Conservation (phyloP, 2,329 filamentous ascomycete genomes). For the Pestalotiopsis sp. region DNA sequence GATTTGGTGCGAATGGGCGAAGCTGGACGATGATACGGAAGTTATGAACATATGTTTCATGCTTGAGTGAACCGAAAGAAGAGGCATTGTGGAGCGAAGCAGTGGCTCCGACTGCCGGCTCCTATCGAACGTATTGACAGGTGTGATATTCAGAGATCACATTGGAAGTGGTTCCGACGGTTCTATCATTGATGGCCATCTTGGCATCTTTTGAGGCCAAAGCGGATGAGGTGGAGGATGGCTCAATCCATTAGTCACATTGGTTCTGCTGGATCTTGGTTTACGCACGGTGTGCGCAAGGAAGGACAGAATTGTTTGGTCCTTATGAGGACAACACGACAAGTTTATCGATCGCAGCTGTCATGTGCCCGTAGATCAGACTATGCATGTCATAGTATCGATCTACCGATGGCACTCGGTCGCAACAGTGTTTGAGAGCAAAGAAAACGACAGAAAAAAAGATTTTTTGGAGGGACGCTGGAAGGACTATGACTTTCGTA, state of each 20-base stretch:
- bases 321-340: background rate
- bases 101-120: background rate
- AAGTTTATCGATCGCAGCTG: background rate
- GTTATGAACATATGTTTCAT: conserved; percentile 1
- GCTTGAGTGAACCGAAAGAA: background rate
- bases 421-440: conserved; percentile 23
- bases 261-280: background rate
- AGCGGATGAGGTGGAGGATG: background rate
- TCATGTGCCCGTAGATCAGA: background rate
- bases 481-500: conserved; percentile 25
- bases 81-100: background rate
- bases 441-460: conserved; percentile 20
- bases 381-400: too few relatives aligned
- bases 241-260: background rate
- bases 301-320: background rate
- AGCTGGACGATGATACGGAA: conserved; percentile 1
- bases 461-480: conserved; percentile 25
- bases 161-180: background rate
- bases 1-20: background rate
- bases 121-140: background rate
- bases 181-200: background rate
- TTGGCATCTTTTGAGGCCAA: background rate
- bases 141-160: background rate
- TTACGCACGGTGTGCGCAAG: background rate
- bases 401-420: background rate